A percentile compares a stretch with the other conserved stretches of the same genome.
These are phyloP conservation scores for Scenedesmus sp. DNA, from an alignment of 163 green algal genomes.

Conservation along the genomic window DNA sequence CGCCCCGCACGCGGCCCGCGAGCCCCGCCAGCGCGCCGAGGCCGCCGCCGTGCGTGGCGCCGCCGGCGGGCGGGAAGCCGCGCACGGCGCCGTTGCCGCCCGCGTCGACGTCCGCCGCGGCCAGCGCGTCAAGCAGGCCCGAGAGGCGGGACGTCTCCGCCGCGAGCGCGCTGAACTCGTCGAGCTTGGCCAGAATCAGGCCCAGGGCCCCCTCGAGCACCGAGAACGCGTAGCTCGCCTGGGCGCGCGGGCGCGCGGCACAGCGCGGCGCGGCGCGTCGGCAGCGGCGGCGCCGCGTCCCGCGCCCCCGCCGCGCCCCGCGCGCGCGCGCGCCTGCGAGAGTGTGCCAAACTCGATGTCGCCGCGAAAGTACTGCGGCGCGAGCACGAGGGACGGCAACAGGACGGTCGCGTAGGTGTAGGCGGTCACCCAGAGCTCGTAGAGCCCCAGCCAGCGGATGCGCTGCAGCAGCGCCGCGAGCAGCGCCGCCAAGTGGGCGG, in stretches of 20 bases:
- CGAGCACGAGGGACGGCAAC: constrained; percentile 24
- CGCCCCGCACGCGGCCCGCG: not conserved
- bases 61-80: not conserved
- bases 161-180: constrained; percentile 16
- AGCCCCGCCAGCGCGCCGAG: not conserved
- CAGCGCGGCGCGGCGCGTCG: no score
- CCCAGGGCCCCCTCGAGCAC: constrained; percentile 22
- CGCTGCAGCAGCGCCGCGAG: constrained; percentile 53
- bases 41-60: not conserved
- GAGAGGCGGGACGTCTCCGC: constrained; percentile 21
- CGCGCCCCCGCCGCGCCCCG: no score
- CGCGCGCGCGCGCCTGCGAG: constrained; percentile 11
- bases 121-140: constrained; percentile 16
- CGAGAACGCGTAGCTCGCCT: constrained; percentile 30
- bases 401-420: constrained; percentile 35
- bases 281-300: no score
- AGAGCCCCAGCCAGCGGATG: constrained; percentile 27
- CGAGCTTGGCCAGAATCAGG: constrained; percentile 24
- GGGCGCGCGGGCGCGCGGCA: no score
- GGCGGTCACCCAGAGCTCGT: constrained; percentile 28
- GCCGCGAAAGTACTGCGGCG: constrained; percentile 31
- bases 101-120: constrained; percentile 26
- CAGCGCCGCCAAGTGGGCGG: constrained; percentile 28
- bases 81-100: constrained; percentile 4
- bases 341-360: constrained; percentile 26